A percentile compares a stretch with the other conserved stretches of the same genome.
Conservation (phyloP, 352 stramenopile genomes). For the Globisporangium polare region DNA sequence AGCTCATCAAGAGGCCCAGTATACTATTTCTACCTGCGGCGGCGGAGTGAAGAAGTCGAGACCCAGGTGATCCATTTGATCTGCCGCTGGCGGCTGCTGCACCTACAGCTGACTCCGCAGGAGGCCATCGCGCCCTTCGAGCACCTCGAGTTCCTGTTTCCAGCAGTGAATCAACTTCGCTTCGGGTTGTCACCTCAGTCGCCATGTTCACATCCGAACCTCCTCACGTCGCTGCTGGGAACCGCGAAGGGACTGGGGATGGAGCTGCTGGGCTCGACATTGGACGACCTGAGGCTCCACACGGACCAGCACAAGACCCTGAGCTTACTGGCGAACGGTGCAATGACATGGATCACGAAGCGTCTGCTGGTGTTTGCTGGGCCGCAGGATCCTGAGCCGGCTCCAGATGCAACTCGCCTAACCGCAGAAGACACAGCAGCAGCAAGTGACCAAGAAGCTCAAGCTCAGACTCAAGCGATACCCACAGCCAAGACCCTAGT, state of each 20-base stretch:
- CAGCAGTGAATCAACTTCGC: conserved; percentile 9
- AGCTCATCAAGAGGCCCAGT: conserved; percentile 12
- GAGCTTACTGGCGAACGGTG: neutral
- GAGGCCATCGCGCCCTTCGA: conserved; percentile 54
- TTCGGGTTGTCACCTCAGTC: neutral
- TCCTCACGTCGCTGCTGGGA: conserved; percentile 13
- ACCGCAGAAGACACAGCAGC: neutral
- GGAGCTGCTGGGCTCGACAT: conserved; percentile 14
- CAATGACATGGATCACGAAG: conserved; percentile 19
- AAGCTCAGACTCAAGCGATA: neutral
- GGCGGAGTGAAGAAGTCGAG: conserved; percentile 30
- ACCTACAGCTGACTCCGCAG: conserved; percentile 35
- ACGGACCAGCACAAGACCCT: neutral
- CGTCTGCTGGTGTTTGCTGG: conserved; percentile 21
- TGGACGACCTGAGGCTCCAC: conserved; percentile 2
- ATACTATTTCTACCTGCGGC: conserved; percentile 53
- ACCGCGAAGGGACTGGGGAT: conserved; percentile 20
- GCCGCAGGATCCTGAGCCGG: neutral
- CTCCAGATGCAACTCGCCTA: neutral
- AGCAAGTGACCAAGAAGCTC: neutral
- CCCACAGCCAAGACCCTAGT: neutral
- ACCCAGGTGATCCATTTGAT: conserved; percentile 45
- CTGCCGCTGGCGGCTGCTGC: conserved; percentile 55
- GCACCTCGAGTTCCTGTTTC: conserved; percentile 40
- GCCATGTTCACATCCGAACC: neutral